These are phyloP conservation scores for Monosporascus cannonballus DNA, from an alignment of 2,329 filamentous ascomycete species.

Conservation along the genomic window DNA sequence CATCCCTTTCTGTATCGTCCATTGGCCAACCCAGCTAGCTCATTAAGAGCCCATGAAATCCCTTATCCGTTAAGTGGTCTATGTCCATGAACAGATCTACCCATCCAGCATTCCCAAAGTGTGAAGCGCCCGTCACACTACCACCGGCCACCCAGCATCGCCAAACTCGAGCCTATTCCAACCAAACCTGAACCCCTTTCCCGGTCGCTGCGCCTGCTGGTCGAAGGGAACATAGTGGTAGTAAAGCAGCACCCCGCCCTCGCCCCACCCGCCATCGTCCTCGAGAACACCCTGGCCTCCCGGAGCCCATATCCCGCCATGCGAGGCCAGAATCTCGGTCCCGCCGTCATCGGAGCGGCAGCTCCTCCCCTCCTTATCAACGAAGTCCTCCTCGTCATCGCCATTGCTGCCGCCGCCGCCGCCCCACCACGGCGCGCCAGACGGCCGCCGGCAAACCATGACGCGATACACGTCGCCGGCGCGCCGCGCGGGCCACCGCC, in stretches of 20 bases:
- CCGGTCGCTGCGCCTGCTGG: background rate
- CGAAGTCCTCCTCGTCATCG: background rate
- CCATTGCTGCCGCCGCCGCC: background rate
- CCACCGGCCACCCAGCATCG: background rate
- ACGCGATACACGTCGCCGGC: background rate
- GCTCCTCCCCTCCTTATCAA: background rate
- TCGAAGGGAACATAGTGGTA: background rate
- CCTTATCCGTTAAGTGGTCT: too few relatives aligned
- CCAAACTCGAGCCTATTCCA: background rate
- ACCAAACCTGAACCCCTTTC: background rate
- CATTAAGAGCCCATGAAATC: too few relatives aligned
- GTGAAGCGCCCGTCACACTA: background rate
- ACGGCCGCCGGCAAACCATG: background rate
- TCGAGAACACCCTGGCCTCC: background rate
- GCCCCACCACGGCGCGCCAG: background rate
- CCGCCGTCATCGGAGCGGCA: background rate
- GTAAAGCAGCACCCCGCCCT: background rate
- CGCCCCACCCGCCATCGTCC: background rate
- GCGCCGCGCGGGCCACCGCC: background rate
- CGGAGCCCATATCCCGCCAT: background rate
- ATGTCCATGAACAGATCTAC: too few relatives aligned
- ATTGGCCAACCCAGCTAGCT: too few relatives aligned
- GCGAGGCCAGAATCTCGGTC: background rate
- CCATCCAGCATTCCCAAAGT: too few relatives aligned
- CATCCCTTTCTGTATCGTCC: too few relatives aligned